Conservation (phyloP, 441 rosid genomes). For the Populus hybrid region DNA sequence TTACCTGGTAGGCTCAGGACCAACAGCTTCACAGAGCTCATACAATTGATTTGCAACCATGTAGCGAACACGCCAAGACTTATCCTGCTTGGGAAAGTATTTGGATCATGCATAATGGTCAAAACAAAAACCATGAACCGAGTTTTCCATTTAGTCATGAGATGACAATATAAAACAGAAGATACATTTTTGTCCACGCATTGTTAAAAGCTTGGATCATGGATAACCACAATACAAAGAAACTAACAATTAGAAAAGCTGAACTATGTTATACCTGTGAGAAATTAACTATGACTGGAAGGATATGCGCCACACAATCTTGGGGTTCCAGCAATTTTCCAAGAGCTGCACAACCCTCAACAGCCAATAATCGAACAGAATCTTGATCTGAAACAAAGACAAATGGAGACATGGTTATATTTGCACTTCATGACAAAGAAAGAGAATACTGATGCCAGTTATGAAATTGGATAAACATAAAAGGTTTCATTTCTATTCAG, state of each 20-base stretch:
- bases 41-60: slow-evolving; percentile 98
- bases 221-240: neutral
- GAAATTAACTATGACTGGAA: slow-evolving; percentile 84
- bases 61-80: slow-evolving; percentile 98
- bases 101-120: slow-evolving; percentile 7
- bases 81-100: slow-evolving; percentile 53
- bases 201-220: neutral
- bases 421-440: neutral
- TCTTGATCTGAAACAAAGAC: slow-evolving; percentile 71
- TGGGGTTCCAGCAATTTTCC: slow-evolving; percentile 92
- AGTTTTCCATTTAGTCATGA: neutral
- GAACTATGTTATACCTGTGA: slow-evolving; percentile 57
- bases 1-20: no score
- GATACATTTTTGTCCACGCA: neutral
- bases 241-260: neutral
- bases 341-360: slow-evolving; percentile 93
- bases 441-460: neutral
- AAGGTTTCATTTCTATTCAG: neutral
- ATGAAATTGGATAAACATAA: neutral
- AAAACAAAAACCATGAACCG: neutral
- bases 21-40: no score
- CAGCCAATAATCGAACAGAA: slow-evolving; percentile 92
- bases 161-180: slow-evolving; percentile 6
- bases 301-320: slow-evolving; percentile 79
- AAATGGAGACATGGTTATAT: slow-evolving; percentile 9